phyloP scores from a whole-genome alignment of 192 early-diverging fungal species.

The Coemansia sp. region DNA sequence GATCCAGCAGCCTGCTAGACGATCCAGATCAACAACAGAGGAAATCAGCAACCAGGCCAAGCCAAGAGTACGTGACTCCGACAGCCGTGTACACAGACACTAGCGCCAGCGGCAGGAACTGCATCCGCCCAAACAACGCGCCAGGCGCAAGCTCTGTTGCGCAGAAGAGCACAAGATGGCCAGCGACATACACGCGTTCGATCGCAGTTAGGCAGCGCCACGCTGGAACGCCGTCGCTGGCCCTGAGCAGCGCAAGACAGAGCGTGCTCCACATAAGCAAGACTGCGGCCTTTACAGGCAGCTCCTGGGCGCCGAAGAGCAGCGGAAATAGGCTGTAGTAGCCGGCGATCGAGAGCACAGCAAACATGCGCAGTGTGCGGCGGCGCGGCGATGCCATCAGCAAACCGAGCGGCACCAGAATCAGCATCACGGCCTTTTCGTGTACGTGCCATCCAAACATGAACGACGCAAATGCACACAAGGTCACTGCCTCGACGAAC shows the following conservation, averaged over 20 bases:
- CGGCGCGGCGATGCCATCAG: slow-evolving; percentile 32
- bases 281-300: slow-evolving; percentile 28
- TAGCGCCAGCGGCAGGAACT: slow-evolving; percentile 81
- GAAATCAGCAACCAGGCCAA: slow-evolving; percentile 49
- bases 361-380: slow-evolving; percentile 39
- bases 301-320: slow-evolving; percentile 50
- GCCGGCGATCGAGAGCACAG: slow-evolving; percentile 36
- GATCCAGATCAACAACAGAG: slow-evolving; percentile 8
- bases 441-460: slow-evolving; percentile 99
- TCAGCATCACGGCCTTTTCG: slow-evolving; percentile 90
- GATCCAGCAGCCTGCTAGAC: no score
- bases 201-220: slow-evolving; percentile 32
- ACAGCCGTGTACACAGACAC: slow-evolving; percentile 73
- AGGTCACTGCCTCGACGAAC: slow-evolving; percentile 69
- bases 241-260: slow-evolving; percentile 25
- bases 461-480: slow-evolving; percentile 85
- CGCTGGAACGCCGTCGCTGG: slow-evolving; percentile 15
- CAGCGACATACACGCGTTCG: slow-evolving; percentile 31
- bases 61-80: slow-evolving; percentile 74
- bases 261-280: slow-evolving; percentile 35
- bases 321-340: slow-evolving; percentile 53
- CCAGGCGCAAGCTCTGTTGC: slow-evolving; percentile 24
- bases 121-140: slow-evolving; percentile 52
- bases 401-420: slow-evolving; percentile 54
- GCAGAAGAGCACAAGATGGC: slow-evolving; percentile 37